Evolutionary conservation across 306 rosid genomes (phyloP).

Genomic region (Trichosanthes truncata): DNA sequence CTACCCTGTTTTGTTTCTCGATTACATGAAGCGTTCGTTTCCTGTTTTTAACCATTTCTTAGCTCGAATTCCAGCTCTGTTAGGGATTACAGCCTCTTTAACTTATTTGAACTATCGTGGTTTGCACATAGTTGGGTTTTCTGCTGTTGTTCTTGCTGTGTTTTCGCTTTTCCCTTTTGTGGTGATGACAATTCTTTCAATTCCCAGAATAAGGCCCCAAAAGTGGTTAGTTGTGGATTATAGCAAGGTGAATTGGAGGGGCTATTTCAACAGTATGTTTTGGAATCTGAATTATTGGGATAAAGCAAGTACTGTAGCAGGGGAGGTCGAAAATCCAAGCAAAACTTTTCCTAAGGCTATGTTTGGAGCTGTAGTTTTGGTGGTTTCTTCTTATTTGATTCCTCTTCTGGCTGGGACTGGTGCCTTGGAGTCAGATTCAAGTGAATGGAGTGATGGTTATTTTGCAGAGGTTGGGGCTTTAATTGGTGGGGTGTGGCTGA

Average conservation of each 20-base stretch:
- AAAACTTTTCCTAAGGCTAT: slow-evolving; percentile 76
- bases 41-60: slow-evolving; percentile 37
- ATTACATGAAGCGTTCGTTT: slow-evolving; percentile 67
- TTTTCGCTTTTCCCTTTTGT: slow-evolving; percentile 73
- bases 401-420: slow-evolving; percentile 91
- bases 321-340: slow-evolving; percentile 78
- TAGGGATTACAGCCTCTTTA: slow-evolving; percentile 49
- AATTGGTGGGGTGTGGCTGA: slow-evolving; percentile 91
- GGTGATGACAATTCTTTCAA: slow-evolving; percentile 49
- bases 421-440: slow-evolving; percentile 40
- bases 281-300: slow-evolving; percentile 98
- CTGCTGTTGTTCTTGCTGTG: slow-evolving; percentile 62
- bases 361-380: slow-evolving; percentile 66
- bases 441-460: slow-evolving; percentile 81
- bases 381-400: slow-evolving; percentile 64
- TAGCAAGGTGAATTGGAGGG: slow-evolving; percentile 51
- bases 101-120: slow-evolving; percentile 80
- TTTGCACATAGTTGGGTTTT: slow-evolving; percentile 71
- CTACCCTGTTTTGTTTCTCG: slow-evolving; percentile 80
- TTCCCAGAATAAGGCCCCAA: slow-evolving; percentile 44
- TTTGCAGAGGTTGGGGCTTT: slow-evolving; percentile 71
- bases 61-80: slow-evolving; percentile 65
- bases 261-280: slow-evolving; percentile 71
- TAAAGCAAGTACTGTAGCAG: slow-evolving; percentile 85
- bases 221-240: slow-evolving; percentile 53